Percentiles rank a stretch among this genome's conserved stretches.
Evolutionary conservation across 768 basidiomycete species (phyloP).

Genomic region (Serendipita sp.): DNA sequence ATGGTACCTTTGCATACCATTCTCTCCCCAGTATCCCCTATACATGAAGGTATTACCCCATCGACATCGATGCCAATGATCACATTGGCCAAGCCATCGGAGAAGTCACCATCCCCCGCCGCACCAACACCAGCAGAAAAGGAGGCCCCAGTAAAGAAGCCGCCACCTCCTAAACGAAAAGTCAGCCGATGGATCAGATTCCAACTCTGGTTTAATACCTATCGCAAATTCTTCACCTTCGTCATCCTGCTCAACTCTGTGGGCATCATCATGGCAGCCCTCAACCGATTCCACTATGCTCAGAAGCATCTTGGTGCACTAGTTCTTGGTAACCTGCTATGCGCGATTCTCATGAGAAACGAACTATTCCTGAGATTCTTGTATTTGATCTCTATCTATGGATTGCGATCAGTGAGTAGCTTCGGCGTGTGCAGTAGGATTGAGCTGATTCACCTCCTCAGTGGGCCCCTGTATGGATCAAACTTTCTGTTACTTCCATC

Average conservation of each 20-base stretch:
- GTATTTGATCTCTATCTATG: conserved; percentile 40
- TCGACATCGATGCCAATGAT: neutral
- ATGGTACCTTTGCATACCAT: neutral
- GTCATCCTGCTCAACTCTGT: conserved; percentile 42
- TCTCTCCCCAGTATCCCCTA: neutral
- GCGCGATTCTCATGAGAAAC: conserved; percentile 62
- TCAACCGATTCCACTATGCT: conserved; percentile 54
- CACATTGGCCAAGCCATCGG: neutral
- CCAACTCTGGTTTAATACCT: conserved; percentile 65
- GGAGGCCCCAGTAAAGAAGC: conserved; percentile 23
- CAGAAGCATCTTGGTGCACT: conserved; percentile 49
- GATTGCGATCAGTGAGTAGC: neutral
- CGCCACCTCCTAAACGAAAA: conserved; percentile 29
- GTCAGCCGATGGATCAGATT: conserved; percentile 43
- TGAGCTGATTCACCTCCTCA: conserved; percentile 15
- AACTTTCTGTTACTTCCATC: conserved; percentile 9
- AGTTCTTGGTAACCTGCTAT: conserved; percentile 55
- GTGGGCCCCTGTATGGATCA: conserved; percentile 47
- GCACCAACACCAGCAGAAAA: neutral
- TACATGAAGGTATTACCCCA: conserved; percentile 2
- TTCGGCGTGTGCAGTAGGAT: neutral
- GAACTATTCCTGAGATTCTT: conserved; percentile 67
- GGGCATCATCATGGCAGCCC: conserved; percentile 42
- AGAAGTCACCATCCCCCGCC: neutral
- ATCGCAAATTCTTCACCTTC: conserved; percentile 60